A percentile compares a stretch with the other conserved stretches of the same genome.
These are phyloP conservation scores for Pseudogymnoascus destructans DNA, from an alignment of 2,329 filamentous ascomycete species.

Conservation along the genomic window DNA sequence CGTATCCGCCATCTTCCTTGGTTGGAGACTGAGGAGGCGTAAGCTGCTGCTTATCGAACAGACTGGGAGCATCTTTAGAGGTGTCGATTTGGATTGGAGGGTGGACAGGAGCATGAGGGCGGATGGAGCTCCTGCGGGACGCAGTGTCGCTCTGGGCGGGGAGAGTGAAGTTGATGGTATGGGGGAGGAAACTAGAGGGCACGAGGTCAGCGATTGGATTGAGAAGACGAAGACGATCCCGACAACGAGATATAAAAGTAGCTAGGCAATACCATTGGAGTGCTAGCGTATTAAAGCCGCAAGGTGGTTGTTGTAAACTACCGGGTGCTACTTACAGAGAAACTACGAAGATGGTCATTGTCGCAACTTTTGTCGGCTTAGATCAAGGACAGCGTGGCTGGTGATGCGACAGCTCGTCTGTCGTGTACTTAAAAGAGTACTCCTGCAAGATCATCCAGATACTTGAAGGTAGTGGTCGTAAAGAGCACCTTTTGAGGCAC, in stretches of 20 bases:
- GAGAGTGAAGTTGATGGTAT: slow-evolving; percentile 78
- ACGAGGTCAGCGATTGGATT: slow-evolving; percentile 11
- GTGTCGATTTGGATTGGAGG: slow-evolving; percentile 39
- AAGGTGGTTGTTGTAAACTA: not conserved
- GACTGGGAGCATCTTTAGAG: slow-evolving; percentile 34
- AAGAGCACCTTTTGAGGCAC: not conserved
- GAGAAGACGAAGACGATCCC: not conserved
- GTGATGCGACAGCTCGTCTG: not conserved
- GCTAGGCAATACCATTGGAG: not conserved
- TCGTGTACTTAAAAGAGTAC: not conserved
- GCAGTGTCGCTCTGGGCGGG: slow-evolving; percentile 37
- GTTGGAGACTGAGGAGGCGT: slow-evolving; percentile 26
- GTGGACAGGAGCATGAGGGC: slow-evolving; percentile 14
- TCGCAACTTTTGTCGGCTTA: slow-evolving; percentile 11
- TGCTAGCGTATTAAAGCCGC: not conserved
- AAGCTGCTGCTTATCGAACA: slow-evolving; percentile 22
- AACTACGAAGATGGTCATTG: slow-evolving; percentile 47
- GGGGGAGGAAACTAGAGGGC: slow-evolving; percentile 64
- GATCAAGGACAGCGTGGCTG: not conserved
- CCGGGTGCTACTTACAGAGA: slow-evolving; percentile 37
- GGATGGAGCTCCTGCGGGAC: slow-evolving; percentile 25
- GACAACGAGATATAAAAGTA: not conserved
- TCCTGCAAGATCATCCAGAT: not conserved
- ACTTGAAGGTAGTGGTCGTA: not conserved
- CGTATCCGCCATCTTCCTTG: slow-evolving; percentile 27